Conservation (phyloP, 1,284 basidiomycete genomes). For the Marasmius oreades region DNA sequence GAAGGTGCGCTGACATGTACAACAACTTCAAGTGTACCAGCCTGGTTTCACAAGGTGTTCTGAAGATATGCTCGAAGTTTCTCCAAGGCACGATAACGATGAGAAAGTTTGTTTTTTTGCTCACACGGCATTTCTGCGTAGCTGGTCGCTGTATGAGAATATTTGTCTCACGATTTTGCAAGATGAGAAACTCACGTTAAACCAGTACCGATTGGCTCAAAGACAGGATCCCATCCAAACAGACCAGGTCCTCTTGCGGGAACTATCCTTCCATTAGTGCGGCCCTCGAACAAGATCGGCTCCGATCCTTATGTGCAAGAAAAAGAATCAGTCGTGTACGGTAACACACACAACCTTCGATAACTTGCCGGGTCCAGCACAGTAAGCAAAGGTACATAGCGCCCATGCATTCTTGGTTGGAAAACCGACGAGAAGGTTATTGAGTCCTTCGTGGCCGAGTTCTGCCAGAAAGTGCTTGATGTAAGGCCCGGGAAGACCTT, state of each 20-base stretch:
- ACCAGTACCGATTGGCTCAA: slow-evolving; percentile 74
- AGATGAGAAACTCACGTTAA: slow-evolving; percentile 60
- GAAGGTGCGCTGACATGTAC: too few relatives aligned
- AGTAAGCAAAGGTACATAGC: slow-evolving; percentile 96
- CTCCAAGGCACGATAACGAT: slow-evolving; percentile 84
- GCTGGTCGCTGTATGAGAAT: slow-evolving; percentile 33
- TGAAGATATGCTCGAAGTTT: slow-evolving; percentile 73
- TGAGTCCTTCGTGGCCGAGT: slow-evolving; percentile 86
- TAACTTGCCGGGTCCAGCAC: slow-evolving; percentile 64
- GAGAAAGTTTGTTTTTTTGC: slow-evolving; percentile 88
- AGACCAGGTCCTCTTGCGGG: slow-evolving; percentile 72
- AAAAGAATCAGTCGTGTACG: not conserved
- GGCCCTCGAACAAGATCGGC: slow-evolving; percentile 89
- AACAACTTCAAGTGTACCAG: too few relatives aligned
- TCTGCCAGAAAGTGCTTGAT: slow-evolving; percentile 89
- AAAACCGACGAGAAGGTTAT: slow-evolving; percentile 85
- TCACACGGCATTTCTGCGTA: slow-evolving; percentile 92
- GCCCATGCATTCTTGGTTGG: slow-evolving; percentile 80
- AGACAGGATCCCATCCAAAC: slow-evolving; percentile 92
- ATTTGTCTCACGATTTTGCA: not conserved
- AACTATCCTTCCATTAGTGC: slow-evolving; percentile 87
- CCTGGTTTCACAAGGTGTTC: not conserved
- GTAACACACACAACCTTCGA: not conserved
- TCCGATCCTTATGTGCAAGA: slow-evolving; percentile 41
- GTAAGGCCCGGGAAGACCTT: slow-evolving; percentile 93